A percentile compares a stretch with the other conserved stretches of the same genome.
phyloP scores from a whole-genome alignment of 2,329 filamentous ascomycete species.

The Aspergillus novoparasiticus region DNA sequence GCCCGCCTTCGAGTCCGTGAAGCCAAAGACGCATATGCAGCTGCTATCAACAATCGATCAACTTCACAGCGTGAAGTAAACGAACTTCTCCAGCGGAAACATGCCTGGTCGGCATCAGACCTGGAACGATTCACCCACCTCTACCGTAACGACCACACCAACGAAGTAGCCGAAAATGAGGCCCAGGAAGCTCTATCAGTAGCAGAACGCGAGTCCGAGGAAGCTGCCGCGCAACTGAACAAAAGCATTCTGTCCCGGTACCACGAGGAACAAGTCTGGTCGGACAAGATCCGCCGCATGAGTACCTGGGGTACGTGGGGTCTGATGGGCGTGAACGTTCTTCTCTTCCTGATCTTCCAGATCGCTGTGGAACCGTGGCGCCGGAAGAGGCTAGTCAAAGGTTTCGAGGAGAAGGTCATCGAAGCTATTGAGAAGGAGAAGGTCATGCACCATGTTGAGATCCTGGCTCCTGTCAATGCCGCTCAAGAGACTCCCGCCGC shows the following conservation, averaged over 20 bases:
- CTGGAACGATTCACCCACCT: constrained; percentile 92
- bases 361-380: constrained; percentile 94
- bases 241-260: constrained; percentile 86
- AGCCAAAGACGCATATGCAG: constrained; percentile 75
- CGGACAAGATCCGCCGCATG: constrained; percentile 92
- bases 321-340: constrained; percentile 92
- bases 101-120: constrained; percentile 83
- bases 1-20: constrained; percentile 68
- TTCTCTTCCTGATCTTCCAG: constrained; percentile 83
- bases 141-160: constrained; percentile 88
- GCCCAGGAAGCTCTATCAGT: constrained; percentile 72
- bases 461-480: constrained; percentile 2
- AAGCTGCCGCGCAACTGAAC: constrained; percentile 73
- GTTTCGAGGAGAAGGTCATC: constrained; percentile 76
- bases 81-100: constrained; percentile 87
- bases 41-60: constrained; percentile 81
- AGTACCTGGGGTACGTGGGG: constrained; percentile 99
- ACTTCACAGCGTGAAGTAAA: constrained; percentile 94
- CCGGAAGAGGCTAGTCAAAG: constrained; percentile 74
- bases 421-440: constrained; percentile 71
- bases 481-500: not conserved
- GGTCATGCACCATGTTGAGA: constrained; percentile 26
- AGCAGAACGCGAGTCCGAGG: constrained; percentile 79
- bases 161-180: constrained; percentile 78
- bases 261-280: constrained; percentile 99